These are phyloP conservation scores for Jaapia argillacea DNA, from an alignment of 768 basidiomycete species.

Conservation along the genomic window DNA sequence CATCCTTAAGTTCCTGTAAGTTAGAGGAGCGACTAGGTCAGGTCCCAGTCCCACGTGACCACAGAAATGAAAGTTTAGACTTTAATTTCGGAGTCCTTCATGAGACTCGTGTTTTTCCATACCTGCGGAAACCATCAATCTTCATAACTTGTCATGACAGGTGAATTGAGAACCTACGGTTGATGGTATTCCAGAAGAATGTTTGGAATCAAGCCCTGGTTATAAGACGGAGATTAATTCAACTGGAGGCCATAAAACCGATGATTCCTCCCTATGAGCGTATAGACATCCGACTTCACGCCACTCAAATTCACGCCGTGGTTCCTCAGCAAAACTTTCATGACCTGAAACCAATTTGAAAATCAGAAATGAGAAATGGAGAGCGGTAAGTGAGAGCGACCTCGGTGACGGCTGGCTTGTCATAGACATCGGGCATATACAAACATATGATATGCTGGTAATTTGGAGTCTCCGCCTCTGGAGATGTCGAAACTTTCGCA, in stretches of 20 bases:
- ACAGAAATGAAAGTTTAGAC: slow-evolving; percentile 19
- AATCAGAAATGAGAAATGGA: background rate
- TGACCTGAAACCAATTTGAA: slow-evolving; percentile 36
- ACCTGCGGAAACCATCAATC: slow-evolving; percentile 29
- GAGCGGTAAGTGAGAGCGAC: slow-evolving; percentile 20
- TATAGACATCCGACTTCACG: slow-evolving; percentile 67
- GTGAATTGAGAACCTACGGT: slow-evolving; percentile 33
- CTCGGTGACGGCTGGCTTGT: slow-evolving; percentile 47
- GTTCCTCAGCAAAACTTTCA: slow-evolving; percentile 54
- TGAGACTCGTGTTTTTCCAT: slow-evolving; percentile 55
- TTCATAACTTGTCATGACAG: slow-evolving; percentile 1
- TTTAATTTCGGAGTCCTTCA: slow-evolving; percentile 55
- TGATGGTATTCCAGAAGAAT: slow-evolving; percentile 60
- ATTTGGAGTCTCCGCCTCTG: slow-evolving; percentile 32
- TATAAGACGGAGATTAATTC: background rate
- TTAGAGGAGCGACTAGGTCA: background rate
- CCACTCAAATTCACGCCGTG: slow-evolving; percentile 59
- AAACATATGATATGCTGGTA: slow-evolving; percentile 61
- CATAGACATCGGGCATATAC: slow-evolving; percentile 63
- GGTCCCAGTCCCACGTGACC: too few species aligned
- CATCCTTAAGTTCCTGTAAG: slow-evolving; percentile 50
- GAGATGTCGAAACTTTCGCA: slow-evolving; percentile 61
- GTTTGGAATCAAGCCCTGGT: slow-evolving; percentile 69
- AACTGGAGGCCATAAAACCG: background rate
- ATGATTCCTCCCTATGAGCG: slow-evolving; percentile 35